Evolutionary conservation across 2,329 filamentous ascomycete species (phyloP), one percentile per base, ranked within the genome.

Genomic region (Tolypocladium ovalisporum): DNA sequence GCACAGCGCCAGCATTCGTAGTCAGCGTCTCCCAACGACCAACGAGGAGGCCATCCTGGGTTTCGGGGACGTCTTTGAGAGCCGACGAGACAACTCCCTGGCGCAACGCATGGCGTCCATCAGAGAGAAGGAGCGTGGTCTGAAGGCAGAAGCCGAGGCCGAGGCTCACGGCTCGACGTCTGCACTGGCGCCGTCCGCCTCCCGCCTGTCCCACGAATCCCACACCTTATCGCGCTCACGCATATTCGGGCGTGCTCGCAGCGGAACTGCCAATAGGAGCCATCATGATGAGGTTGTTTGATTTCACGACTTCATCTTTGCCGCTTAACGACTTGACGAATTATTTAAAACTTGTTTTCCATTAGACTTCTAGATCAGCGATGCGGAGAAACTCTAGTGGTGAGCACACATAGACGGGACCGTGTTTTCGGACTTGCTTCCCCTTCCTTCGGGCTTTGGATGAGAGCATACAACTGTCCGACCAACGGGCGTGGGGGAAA

Each of bases 11-110:
- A 66, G 60, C 35, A 39, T 58, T 1, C 60, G 58, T 22, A 60
- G 60, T 32, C 49, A 54, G 17, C 60, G 59, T 12, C 52, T 60
- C 5, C 39, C 65, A 19, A 63, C 68, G 15, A 58, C 67, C 6
- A 68, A 69, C 27, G 72, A 73, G 42, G 63, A 64, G 15, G 63
- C 62, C 15, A 65, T 73, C 53, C 68, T 69, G 40, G 69, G 79
- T 62, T 76, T 76, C 68, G 70, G 75, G 57, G 73, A 79, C 55
- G 74, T 79, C 0, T 79, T 77, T 54, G 72, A 74, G 34, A 71
- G 67, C 51, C 75, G 77, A 34, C 71, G 70, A 37, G 67, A 75
- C 4, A 66, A 70, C 3, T 55, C 68, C 5, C 66, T 65, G 1
- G 69, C 70, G 7, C 68, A 71, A 2, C 70, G 72, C 3, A 68